Evolutionary conservation across 768 basidiomycete species (phyloP).

Genomic region (Rhodocollybia butyracea): DNA sequence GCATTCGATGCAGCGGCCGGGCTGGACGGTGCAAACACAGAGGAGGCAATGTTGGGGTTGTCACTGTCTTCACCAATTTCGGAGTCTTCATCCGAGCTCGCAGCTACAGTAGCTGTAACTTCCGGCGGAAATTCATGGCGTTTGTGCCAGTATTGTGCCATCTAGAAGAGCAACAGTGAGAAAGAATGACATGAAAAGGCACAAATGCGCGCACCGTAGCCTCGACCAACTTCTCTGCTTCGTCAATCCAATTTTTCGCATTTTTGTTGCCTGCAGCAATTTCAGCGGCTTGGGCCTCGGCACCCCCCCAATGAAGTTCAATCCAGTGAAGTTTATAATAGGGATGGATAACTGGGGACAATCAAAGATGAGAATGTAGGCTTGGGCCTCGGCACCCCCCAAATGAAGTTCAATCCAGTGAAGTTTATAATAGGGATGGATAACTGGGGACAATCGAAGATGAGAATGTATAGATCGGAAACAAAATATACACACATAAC

Average conservation of each 20-base stretch:
- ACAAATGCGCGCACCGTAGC: not conserved
- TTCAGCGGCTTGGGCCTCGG: conserved; percentile 4
- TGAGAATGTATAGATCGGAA: too few species aligned
- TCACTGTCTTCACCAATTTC: not conserved
- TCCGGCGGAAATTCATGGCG: not conserved
- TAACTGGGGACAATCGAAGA: not conserved
- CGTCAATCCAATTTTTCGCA: conserved; percentile 8
- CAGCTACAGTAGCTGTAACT: not conserved
- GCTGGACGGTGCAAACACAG: not conserved
- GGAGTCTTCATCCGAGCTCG: not conserved
- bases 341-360: not conserved
- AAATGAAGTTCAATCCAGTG: not conserved
- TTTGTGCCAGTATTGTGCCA: not conserved
- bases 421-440: conserved; percentile 6
- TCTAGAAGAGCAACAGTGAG: conserved; percentile 2
- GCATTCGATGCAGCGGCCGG: not conserved
- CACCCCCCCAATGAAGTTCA: conserved; percentile 5
- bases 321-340: conserved; percentile 3
- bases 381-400: conserved; percentile 10
- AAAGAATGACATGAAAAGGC: not conserved
- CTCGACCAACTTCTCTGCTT: conserved; percentile 7
- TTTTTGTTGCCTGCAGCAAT: not conserved
- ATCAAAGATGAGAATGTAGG: too few species aligned
- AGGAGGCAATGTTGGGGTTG: not conserved
- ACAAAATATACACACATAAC: not conserved